Conservation (phyloP, 2,329 filamentous ascomycete genomes). For the Fusarium staphyleae region DNA sequence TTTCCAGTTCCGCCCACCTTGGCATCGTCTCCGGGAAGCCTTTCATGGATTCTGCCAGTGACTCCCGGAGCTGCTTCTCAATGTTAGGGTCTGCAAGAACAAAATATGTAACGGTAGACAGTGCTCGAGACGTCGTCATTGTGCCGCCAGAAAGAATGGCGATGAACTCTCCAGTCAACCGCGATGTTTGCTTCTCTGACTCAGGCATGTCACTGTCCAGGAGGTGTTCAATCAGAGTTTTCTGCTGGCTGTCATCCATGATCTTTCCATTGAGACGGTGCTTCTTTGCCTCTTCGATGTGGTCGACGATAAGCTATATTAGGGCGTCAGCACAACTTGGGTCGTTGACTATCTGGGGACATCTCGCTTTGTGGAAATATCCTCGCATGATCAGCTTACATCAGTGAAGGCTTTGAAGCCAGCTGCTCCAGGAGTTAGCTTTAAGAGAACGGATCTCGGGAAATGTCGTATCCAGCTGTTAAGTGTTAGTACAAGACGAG, state of each 20-base stretch:
- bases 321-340: not conserved
- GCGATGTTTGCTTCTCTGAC: not conserved
- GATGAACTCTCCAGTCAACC: not conserved
- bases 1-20: not conserved
- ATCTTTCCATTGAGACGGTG: not conserved
- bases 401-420: not conserved
- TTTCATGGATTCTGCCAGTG: not conserved
- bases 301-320: not conserved
- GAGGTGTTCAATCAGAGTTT: not conserved
- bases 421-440: not conserved
- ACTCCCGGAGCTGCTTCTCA: not conserved
- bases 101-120: not conserved
- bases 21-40: not conserved
- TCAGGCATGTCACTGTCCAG: not conserved
- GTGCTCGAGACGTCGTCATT: not conserved
- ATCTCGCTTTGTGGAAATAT: not conserved
- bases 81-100: not conserved
- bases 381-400: not conserved
- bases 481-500: not conserved
- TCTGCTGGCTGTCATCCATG: not conserved
- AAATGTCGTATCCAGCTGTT: not conserved
- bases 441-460: not conserved
- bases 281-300: not conserved
- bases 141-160: not conserved
- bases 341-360: not conserved